Conservation (phyloP, 148 eudicot genomes). For the Fagopyrum homotropicum region DNA sequence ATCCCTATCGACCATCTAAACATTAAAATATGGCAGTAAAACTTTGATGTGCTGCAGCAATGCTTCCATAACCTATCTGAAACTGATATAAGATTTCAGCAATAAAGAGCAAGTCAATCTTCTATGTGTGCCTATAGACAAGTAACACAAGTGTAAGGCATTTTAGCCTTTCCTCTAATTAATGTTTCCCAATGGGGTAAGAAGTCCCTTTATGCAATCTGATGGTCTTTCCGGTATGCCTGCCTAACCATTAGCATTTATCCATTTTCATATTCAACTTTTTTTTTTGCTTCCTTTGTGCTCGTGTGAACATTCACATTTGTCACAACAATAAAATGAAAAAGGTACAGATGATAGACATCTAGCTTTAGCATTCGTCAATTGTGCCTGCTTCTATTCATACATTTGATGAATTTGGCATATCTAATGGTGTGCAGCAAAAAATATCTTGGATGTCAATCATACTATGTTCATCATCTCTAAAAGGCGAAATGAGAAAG, state of each 20-base stretch:
- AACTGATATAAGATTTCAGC: background rate
- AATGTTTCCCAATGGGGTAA: background rate
- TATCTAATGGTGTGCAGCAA: background rate
- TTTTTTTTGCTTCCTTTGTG: background rate
- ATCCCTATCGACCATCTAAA: background rate
- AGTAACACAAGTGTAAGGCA: background rate
- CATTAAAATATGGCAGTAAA: conserved; percentile 1
- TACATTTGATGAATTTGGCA: background rate
- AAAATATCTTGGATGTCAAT: background rate
- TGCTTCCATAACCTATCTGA: background rate
- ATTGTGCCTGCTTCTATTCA: background rate
- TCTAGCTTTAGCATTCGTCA: background rate
- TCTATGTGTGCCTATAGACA: background rate
- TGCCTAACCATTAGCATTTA: background rate
- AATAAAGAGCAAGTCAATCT: background rate
- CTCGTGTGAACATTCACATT: background rate
- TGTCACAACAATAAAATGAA: background rate
- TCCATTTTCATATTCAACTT: background rate
- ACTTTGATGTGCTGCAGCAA: background rate
- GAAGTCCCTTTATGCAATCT: background rate
- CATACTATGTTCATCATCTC: background rate
- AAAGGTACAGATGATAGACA: background rate
- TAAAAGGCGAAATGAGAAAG: background rate
- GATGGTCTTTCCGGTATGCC: background rate
- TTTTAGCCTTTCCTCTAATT: background rate